Conservation (phyloP, 768 basidiomycete species). For the Tulasnella calospora region DNA sequence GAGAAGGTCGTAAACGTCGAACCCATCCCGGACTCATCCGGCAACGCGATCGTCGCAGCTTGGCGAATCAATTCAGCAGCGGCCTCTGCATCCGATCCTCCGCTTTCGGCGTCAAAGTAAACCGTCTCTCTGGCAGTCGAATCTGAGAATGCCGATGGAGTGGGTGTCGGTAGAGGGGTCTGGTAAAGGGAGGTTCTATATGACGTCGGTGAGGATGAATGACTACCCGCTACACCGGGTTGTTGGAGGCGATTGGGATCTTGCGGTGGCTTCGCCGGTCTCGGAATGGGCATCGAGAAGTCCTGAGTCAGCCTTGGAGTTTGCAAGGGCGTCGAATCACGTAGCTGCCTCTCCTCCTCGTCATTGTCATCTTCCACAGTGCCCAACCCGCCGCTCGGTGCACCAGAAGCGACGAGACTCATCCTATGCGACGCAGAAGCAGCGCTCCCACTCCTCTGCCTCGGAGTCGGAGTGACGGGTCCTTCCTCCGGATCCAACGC, state of each 20-base stretch:
- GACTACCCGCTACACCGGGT: not conserved
- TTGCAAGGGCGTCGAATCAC: not conserved
- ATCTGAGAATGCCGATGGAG: not conserved
- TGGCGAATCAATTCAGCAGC: not conserved
- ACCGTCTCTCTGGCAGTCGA: slow-evolving; percentile 11
- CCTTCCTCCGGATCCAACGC: not conserved
- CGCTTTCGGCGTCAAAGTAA: slow-evolving; percentile 11
- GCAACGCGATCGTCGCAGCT: not conserved
- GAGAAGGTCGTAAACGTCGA: not conserved
- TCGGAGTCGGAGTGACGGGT: not conserved
- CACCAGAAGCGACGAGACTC: not conserved
- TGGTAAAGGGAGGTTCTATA: not conserved
- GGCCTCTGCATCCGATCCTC: not conserved
- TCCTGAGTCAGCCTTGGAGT: not conserved
- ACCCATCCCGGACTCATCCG: not conserved
- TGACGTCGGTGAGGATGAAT: not conserved
- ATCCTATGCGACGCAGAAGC: not conserved
- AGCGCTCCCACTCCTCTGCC: not conserved
- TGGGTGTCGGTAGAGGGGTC: not conserved
- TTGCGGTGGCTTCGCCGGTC: not conserved
- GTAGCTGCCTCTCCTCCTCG: not conserved
- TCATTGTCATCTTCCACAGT: not conserved
- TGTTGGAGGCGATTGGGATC: not conserved
- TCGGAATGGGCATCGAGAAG: not conserved
- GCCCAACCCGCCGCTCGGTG: not conserved